These are phyloP conservation scores for Hymenoscyphus albidus DNA, from an alignment of 2,329 filamentous ascomycete genomes.

Conservation along the genomic window DNA sequence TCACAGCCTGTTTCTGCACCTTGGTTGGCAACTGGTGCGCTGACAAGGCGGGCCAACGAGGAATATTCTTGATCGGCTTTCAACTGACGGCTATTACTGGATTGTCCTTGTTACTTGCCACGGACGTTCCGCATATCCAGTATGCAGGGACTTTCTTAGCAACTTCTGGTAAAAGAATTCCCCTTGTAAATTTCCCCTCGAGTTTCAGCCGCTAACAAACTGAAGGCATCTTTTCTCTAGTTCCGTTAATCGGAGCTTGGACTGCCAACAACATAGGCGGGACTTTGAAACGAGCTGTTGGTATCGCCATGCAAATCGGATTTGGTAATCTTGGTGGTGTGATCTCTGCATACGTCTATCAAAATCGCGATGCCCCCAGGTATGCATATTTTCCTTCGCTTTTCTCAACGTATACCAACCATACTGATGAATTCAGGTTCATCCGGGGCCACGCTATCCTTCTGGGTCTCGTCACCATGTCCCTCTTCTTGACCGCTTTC, in stretches of 20 bases:
- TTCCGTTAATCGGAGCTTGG: constrained; percentile 84
- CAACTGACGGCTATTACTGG: constrained; percentile 66
- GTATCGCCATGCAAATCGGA: constrained; percentile 80
- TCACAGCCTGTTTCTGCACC: constrained; percentile 63
- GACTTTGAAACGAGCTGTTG: constrained; percentile 87
- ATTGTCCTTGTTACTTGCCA: constrained; percentile 72
- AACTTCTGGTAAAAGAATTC: constrained; percentile 47
- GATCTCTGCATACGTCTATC: constrained; percentile 49
- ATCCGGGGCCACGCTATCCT: constrained; percentile 44
- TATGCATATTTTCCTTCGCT: constrained; percentile 25
- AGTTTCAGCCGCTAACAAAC: neutral
- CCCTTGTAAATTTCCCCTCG: neutral
- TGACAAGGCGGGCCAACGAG: constrained; percentile 67
- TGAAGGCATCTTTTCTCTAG: constrained; percentile 78
- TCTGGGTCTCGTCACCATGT: constrained; percentile 44
- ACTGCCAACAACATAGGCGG: constrained; percentile 82
- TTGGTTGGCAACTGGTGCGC: constrained; percentile 67
- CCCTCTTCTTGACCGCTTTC: constrained; percentile 45
- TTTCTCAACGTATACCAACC: neutral
- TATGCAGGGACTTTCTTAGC: constrained; percentile 82
- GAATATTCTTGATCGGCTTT: constrained; percentile 65
- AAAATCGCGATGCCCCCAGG: constrained; percentile 37
- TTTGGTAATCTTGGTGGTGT: constrained; percentile 84
- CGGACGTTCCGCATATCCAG: constrained; percentile 59
- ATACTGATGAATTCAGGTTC: constrained; percentile 33